Conservation (phyloP, 352 stramenopile species). For the Phytophthora uliginosa region DNA sequence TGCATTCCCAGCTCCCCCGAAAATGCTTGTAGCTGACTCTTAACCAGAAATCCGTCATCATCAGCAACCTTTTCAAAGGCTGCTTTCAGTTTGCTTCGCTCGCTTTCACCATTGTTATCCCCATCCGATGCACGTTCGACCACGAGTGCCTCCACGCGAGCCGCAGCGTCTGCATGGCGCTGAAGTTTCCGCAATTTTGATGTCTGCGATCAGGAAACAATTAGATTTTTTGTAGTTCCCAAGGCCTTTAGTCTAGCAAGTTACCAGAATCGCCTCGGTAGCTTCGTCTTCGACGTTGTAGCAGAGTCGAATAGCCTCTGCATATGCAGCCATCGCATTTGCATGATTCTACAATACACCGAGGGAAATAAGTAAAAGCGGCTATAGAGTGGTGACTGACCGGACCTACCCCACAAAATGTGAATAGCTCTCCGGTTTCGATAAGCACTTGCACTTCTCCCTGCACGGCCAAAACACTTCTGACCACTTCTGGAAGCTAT, state of each 20-base stretch:
- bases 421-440: constrained; percentile 54
- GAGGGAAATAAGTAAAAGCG: not conserved
- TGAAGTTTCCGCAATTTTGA: constrained; percentile 52
- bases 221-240: not conserved
- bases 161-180: constrained; percentile 37
- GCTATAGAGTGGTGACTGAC: not conserved
- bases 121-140: constrained; percentile 17
- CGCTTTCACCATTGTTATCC: constrained; percentile 33
- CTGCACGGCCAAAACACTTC: constrained; percentile 35
- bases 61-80: constrained; percentile 44
- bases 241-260: not conserved
- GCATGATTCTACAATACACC: constrained; percentile 29
- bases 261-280: constrained; percentile 54
- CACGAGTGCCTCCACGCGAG: constrained; percentile 36
- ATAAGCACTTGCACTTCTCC: constrained; percentile 61
- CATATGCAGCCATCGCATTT: constrained; percentile 43
- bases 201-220: constrained; percentile 32
- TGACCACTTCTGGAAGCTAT: constrained; percentile 42
- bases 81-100: constrained; percentile 31
- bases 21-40: constrained; percentile 45
- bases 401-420: constrained; percentile 36
- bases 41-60: constrained; percentile 26
- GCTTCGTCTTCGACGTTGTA: constrained; percentile 56
- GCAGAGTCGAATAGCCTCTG: constrained; percentile 58
- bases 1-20: constrained; percentile 43